Evolutionary conservation across 768 basidiomycete genomes (phyloP), one percentile per base, ranked within the genome.

Genomic region (Leccinum pellstonianum): DNA sequence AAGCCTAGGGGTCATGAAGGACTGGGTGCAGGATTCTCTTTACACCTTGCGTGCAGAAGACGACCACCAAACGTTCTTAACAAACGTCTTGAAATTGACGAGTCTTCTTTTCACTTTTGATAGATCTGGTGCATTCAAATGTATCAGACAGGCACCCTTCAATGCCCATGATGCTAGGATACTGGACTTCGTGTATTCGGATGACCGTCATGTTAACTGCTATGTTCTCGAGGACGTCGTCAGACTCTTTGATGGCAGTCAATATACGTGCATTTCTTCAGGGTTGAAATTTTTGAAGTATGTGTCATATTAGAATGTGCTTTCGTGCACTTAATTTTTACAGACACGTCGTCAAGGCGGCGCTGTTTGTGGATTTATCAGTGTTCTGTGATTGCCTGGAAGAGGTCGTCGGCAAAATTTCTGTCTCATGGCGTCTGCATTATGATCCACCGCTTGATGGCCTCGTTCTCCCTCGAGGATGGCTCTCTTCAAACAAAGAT

Each of bases 311-410:
- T 10, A 17, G n/a, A 7, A 21, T 23, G 4, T 14, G 29, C 21
- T 7, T 17, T 35, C 41, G 75, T 80, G 21, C 58, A 51, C 41
- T 60, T 27, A 66, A 1, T 12, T 48, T 21, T 38, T 37, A 12
- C 55, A 86, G 86, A 23, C 80, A 83, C 56, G 61, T 86, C 15
- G 56, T 83, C n/a, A 62, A 72, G 3, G 63, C 65, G 1, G 52
- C 55, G 4, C 60, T 85, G 4, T 68, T 62, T 4, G 72, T 86
- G 19, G 76, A 86, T 43, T 70, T 81, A 25, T 73, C 75, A 21
- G 74, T 81, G 9, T 67, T 88, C 3, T 87, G 84, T 56, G 77
- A 82, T 55, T 70, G 80, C 48, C 59, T 84, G 17, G 87, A 88
- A 46, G 68, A 70, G 10, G 66, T 87, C 2, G 79, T 80, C 51